Evolutionary conservation across 306 rosid genomes (phyloP).

Genomic region (Luffa acutangula): DNA sequence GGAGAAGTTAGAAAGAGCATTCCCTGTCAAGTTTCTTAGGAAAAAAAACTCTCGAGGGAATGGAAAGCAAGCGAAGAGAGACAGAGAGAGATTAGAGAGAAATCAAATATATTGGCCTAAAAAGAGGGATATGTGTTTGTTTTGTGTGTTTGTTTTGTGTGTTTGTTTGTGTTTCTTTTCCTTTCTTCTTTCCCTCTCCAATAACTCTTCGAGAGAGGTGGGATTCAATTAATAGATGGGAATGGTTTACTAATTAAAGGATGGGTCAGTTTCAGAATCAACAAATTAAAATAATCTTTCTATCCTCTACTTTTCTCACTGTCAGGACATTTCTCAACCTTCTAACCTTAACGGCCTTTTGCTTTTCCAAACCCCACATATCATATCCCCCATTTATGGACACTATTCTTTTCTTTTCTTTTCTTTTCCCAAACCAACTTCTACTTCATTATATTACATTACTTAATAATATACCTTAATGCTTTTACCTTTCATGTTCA

Average conservation of each 20-base stretch:
- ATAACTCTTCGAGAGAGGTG: background rate
- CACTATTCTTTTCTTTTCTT: background rate
- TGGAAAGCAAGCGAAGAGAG: background rate
- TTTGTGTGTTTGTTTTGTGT: too few relatives aligned
- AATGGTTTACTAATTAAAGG: background rate
- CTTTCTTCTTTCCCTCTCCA: background rate
- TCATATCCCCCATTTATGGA: background rate
- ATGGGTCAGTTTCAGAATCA: background rate
- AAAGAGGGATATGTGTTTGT: too few relatives aligned
- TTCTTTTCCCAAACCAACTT: too few relatives aligned
- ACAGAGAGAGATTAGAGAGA: too few relatives aligned
- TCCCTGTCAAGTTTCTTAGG: conserved; percentile 11
- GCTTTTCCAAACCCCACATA: background rate
- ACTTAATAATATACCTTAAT: too few relatives aligned
- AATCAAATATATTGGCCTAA: too few relatives aligned
- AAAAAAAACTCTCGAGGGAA: background rate
- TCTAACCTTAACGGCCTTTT: background rate
- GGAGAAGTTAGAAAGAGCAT: background rate
- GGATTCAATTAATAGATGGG: background rate
- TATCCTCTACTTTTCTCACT: too few relatives aligned
- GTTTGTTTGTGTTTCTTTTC: too few relatives aligned
- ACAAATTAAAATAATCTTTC: too few relatives aligned
- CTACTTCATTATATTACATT: too few relatives aligned
- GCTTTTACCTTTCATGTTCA: background rate
- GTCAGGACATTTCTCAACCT: background rate